Percentiles rank a stretch among this genome's conserved stretches.
Evolutionary conservation across 208 protist species (phyloP).

Genomic region (Crithidia mellificae): DNA sequence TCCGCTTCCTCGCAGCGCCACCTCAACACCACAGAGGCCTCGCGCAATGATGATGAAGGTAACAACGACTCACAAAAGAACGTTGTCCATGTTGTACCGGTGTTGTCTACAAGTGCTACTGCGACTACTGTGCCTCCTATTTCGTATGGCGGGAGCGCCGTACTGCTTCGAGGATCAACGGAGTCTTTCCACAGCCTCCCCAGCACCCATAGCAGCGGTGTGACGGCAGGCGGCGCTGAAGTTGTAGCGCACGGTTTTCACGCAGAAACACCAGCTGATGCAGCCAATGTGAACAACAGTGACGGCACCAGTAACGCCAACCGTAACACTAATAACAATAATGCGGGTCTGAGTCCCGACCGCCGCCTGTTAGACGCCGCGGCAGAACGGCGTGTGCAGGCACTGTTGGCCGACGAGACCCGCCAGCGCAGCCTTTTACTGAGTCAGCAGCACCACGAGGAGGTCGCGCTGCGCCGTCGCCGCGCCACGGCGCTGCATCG

Average conservation of each 20-base stretch:
- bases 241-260: too few species aligned
- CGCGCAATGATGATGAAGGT: too few species aligned
- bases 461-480: slow-evolving; percentile 24
- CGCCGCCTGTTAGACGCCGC: background rate
- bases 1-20: too few species aligned
- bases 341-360: background rate
- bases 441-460: slow-evolving; percentile 26
- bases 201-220: background rate
- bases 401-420: slow-evolving; percentile 15
- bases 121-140: background rate
- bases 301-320: too few species aligned
- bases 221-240: too few species aligned
- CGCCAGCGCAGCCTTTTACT: slow-evolving; percentile 11
- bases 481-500: slow-evolving; percentile 24
- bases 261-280: too few species aligned
- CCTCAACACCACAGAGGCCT: too few species aligned
- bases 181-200: background rate
- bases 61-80: too few species aligned
- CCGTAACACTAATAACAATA: background rate
- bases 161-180: too few species aligned
- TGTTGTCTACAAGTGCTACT: background rate
- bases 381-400: slow-evolving; percentile 6
- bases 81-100: too few species aligned
- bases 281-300: too few species aligned
- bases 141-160: too few species aligned